Evolutionary conservation across 768 basidiomycete species (phyloP).

Genomic region (Trametes sanguinea): DNA sequence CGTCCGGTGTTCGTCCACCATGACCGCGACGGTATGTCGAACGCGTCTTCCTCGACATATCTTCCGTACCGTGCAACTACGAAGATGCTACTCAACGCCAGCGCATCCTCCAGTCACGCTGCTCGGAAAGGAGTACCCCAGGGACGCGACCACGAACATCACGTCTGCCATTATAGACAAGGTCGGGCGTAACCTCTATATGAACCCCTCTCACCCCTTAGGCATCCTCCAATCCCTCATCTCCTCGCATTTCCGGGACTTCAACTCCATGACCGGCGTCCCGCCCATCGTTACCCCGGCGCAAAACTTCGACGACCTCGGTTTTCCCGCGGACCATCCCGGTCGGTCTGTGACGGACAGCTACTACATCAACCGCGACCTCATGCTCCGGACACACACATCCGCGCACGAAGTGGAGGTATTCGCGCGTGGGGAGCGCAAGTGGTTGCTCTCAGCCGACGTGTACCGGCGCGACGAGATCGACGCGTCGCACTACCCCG

Average conservation of each 20-base stretch:
- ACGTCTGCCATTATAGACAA: conserved; percentile 85
- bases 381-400: conserved; percentile 97
- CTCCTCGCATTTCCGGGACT: conserved; percentile 80
- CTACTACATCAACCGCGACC: conserved; percentile 89
- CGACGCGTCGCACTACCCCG: conserved; percentile 93
- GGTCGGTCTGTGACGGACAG: conserved; percentile 89
- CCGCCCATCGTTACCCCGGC: conserved; percentile 88
- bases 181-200: conserved; percentile 73
- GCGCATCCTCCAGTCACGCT: conserved; percentile 6
- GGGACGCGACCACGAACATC: conserved; percentile 83
- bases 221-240: conserved; percentile 82
- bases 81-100: conserved; percentile 17
- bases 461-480: conserved; percentile 99
- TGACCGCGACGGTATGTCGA: conserved; percentile 7
- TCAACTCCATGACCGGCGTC: conserved; percentile 70
- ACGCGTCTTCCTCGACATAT: conserved; percentile 2
- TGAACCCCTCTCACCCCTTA: conserved; percentile 78
- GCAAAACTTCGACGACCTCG: conserved; percentile 96
- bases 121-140: conserved; percentile 60
- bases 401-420: conserved; percentile 98
- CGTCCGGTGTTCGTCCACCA: not conserved
- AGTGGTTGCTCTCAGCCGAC: conserved; percentile 93
- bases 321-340: conserved; percentile 91
- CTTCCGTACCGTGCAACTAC: conserved; percentile 1
- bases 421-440: conserved; percentile 71